phyloP scores from a whole-genome alignment of 2,329 filamentous ascomycete species.

The Xylariaceae sp. region DNA sequence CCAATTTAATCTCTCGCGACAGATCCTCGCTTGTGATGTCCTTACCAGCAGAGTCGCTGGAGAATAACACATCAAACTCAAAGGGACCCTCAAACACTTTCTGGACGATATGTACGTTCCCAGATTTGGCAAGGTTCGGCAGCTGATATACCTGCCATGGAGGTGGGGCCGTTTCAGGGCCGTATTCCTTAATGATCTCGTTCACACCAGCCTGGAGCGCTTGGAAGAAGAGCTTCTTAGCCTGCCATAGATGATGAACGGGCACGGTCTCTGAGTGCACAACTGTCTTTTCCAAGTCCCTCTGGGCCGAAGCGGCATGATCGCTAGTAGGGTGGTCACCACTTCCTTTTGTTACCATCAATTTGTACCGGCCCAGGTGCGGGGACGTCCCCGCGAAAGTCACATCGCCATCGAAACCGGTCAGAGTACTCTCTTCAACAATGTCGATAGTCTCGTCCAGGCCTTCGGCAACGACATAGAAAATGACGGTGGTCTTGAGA shows the following conservation, averaged over 20 bases:
- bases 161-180: constrained; percentile 72
- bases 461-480: constrained; percentile 84
- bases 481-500: constrained; percentile 78
- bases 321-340: constrained; percentile 66
- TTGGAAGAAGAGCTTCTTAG: constrained; percentile 68
- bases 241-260: constrained; percentile 80
- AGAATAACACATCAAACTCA: constrained; percentile 92
- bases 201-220: constrained; percentile 60
- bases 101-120: constrained; percentile 88
- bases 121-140: constrained; percentile 68
- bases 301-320: constrained; percentile 71
- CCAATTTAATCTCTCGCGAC: constrained; percentile 70
- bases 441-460: constrained; percentile 68
- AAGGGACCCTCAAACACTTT: constrained; percentile 91
- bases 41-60: constrained; percentile 72
- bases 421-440: constrained; percentile 54
- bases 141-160: constrained; percentile 87
- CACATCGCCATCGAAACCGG: constrained; percentile 66
- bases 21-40: constrained; percentile 67
- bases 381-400: constrained; percentile 72
- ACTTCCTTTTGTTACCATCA: constrained; percentile 77
- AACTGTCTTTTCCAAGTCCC: constrained; percentile 77
- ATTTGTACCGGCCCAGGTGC: constrained; percentile 78
- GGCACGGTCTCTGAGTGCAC: constrained; percentile 75
- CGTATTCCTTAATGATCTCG: constrained; percentile 56